These are phyloP conservation scores for Colletotrichum lindemuthianum DNA, from an alignment of 2,329 filamentous ascomycete genomes.

Conservation along the genomic window DNA sequence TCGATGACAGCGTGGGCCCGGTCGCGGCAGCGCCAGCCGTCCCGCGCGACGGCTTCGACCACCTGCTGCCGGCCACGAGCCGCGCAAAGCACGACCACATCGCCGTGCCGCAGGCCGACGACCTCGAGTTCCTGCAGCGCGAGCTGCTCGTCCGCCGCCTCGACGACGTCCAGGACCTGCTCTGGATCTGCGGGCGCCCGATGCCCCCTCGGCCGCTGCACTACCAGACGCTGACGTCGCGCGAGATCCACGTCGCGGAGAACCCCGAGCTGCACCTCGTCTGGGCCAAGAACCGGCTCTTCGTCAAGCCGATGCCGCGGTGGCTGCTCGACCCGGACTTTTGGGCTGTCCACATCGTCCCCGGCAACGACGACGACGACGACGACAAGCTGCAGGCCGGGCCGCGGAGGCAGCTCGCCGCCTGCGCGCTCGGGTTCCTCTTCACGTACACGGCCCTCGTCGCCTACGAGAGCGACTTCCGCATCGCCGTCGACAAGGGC, in stretches of 20 bases:
- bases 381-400: background rate
- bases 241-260: slow-evolving; percentile 49
- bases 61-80: slow-evolving; percentile 43
- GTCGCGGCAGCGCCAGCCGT: slow-evolving; percentile 1
- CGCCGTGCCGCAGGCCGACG: slow-evolving; percentile 36
- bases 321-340: slow-evolving; percentile 50
- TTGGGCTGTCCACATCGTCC: slow-evolving; percentile 44
- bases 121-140: slow-evolving; percentile 39
- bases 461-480: slow-evolving; percentile 50
- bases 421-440: slow-evolving; percentile 49
- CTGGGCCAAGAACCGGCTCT: slow-evolving; percentile 50
- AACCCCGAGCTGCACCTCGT: slow-evolving; percentile 51
- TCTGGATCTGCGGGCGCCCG: slow-evolving; percentile 42
- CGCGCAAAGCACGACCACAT: slow-evolving; percentile 44
- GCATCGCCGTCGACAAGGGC: slow-evolving; percentile 45
- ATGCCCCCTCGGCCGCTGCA: slow-evolving; percentile 41
- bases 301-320: slow-evolving; percentile 51
- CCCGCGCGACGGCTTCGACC: slow-evolving; percentile 27
- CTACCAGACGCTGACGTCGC: slow-evolving; percentile 40
- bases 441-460: slow-evolving; percentile 51
- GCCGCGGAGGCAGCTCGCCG: slow-evolving; percentile 39
- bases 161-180: slow-evolving; percentile 39
- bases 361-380: background rate
- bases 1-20: slow-evolving; percentile 20
- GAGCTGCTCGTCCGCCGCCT: slow-evolving; percentile 46